Evolutionary conservation across 1,284 basidiomycete species (phyloP), one percentile per base, ranked within the genome.

Genomic region (Polyporus tsugae): DNA sequence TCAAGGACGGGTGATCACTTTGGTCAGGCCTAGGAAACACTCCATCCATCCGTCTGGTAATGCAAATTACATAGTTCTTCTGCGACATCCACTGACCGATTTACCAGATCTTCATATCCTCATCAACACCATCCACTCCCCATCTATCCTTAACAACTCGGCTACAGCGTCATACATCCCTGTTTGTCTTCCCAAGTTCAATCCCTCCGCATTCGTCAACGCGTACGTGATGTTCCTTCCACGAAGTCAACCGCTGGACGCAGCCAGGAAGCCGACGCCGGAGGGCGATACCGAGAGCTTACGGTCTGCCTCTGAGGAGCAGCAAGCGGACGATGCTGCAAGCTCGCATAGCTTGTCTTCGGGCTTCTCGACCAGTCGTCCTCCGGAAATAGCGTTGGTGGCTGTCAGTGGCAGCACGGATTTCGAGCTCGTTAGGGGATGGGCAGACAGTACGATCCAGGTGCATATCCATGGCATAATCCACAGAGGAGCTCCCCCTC

Each of bases 111-210:
- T 97, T 39, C 95, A 97, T 75, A 89, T 97, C 46, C 85, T 97
- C 36, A 84, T 97, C 66, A 97, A 96, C 77, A 95, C 91, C 69
- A 84, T 93, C 69, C 81, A 95, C 80, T 80, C 89, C 62, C 84
- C 92, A 52, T 88, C 90, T 71, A 85, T 94, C 75, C 82, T 86
- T 77, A 87, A 91, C 81, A 85, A 91, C 70, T 85, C 91, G 4
- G 95, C 91, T 1, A 85, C 93, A 6, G 91, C 96, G 25, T 93
- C 93, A 5, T 99, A 96, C 95, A 86, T 99, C 2, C 98, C 98
- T 0, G 88, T 99, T 61, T 99, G 97, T 78, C 87, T 99, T 11
- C 97, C 98, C 0, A 96, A 96, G 77, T 98, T 95, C 83, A 97
- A 98, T 74, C 85, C 95, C 0, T 84, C 91, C 1, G 94, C 93